Evolutionary conservation across 2,329 filamentous ascomycete genomes (phyloP), one percentile per base, ranked within the genome.

Genomic region (Cyclaneusma minus): DNA sequence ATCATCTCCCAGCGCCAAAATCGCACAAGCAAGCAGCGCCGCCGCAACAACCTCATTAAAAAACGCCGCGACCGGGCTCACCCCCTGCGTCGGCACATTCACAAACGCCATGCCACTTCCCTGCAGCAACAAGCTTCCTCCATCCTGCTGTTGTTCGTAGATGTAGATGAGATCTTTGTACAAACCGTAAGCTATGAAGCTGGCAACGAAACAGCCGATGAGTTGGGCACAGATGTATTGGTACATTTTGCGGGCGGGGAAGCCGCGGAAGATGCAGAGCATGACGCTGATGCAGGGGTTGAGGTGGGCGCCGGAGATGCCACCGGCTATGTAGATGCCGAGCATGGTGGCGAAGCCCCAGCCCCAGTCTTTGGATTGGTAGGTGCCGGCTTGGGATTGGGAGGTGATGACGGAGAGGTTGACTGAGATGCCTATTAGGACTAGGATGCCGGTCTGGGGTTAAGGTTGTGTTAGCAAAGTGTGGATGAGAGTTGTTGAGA

Each of bases 331-430:
- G 31, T 59, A 58, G 34, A 60, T 58, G 7, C 45, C 56, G 16
- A 57, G 48, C 58, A 68, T 70, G 13, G 56, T 55, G 2, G 58
- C 62, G 9, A 68, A 48, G 2, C 64, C 65, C 64, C 64, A 69
- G 4, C 56, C 52, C 51, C 49, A 57, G 14, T 44, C 41, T 3
- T 54, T 51, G 7, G 55, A 54, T 33, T 54, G 51, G 4, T 55
- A 55, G 16, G 58, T 60, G 2, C 50, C 50, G 4, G 42, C 36
- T 6, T 41, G 29, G 14, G 15, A 22, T 7, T 30, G 27, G 4
- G 31, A 30, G 7, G 25, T 31, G 21, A 17, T 16, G 9, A 60
- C 52, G 2, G 54, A 51, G 3, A 64, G 45, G 29, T 65, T 58
- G 8, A 55, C 55, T 25, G 52, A 58, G 32, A 68, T 57, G 5